Base-by-base conservation (phyloP, 176 grass and related monocot species). In the Carex kokanica region DNA sequence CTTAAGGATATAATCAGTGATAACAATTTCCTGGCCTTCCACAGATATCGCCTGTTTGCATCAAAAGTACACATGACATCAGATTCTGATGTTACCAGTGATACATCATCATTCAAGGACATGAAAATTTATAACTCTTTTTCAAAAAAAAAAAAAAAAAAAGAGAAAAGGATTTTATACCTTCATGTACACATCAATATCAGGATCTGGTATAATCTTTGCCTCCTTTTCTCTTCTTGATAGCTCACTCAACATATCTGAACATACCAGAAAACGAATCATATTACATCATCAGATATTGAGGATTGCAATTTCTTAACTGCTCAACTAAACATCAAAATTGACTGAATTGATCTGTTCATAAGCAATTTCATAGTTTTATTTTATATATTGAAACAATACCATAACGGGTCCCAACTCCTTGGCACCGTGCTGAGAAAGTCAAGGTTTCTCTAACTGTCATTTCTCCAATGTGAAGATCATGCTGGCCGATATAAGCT, bases 181-280 rank as follows among this genome's bases (percentile, higher is more conserved):
- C 92, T 97, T 97, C 94, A 97, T 97, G 55, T 91, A 97, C 70
- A 94, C 88, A 88, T 97, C 94, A n/a, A 97, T 83, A 69, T 94
- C 92, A 61, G 88, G 92, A 86, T 97, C 94, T 78, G 94, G 94
- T 61, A 94, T 91, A 53, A 97, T 97, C 62, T 70, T 91, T 52
- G 94, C 94, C 83, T 92, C 92, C 70, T 94, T 97, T 81, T 97
- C 94, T 85, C 94, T 92, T 89, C 92, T 92, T 63, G 94, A 97
- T 15, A 97, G 85, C 83, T 97, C 94, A 59, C 84, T 21, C 60
- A 98, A 86, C 96, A 98, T 98, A 84, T 98, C 95, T 98, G 84
- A 56, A 85, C 49, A 36, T 64, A 56, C 82, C 75, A 73, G 20
- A 49, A n/a, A 78, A 89, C 2, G 43, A 23, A 87, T 82, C 36